Evolutionary conservation across 805 yeast genomes (phyloP).

Genomic region (Wickerhamiella hasegawae): DNA sequence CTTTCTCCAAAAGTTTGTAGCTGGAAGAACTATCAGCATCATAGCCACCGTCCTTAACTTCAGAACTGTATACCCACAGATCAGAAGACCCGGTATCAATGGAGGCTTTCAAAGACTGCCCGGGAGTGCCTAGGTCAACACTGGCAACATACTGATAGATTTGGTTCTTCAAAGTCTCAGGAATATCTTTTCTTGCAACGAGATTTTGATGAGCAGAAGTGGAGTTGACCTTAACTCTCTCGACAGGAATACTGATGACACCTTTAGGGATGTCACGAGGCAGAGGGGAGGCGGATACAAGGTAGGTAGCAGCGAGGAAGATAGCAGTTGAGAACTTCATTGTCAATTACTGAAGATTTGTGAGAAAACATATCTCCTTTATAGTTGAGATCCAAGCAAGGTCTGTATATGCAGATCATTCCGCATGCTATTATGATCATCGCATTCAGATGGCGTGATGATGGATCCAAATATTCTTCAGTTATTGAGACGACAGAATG

Average conservation of each 20-base stretch:
- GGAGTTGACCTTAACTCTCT: slow-evolving; percentile 16
- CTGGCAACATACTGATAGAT: slow-evolving; percentile 3
- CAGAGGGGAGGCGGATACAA: neutral
- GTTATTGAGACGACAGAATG: too few relatives aligned
- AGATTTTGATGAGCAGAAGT: slow-evolving; percentile 8
- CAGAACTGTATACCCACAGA: slow-evolving; percentile 2
- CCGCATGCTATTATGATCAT: too few relatives aligned
- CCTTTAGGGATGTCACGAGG: neutral
- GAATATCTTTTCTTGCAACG: slow-evolving; percentile 1
- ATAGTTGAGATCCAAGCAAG: too few relatives aligned
- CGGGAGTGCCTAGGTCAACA: slow-evolving; percentile 3
- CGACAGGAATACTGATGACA: neutral
- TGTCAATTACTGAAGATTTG: too few relatives aligned
- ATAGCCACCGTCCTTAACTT: slow-evolving; percentile 10
- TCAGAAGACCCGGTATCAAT: slow-evolving; percentile 6
- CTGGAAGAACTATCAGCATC: slow-evolving; percentile 13
- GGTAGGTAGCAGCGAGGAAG: neutral
- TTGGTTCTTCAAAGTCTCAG: slow-evolving; percentile 8
- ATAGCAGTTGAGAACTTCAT: neutral
- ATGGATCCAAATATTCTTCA: too few relatives aligned
- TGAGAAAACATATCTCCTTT: too few relatives aligned
- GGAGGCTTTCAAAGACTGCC: slow-evolving; percentile 1
- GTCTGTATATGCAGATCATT: too few relatives aligned
- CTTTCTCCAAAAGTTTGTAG: slow-evolving; percentile 6
- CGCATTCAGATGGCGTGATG: too few relatives aligned